Conservation (phyloP, 1,284 basidiomycete species). For the Heliocybe sulcata region DNA sequence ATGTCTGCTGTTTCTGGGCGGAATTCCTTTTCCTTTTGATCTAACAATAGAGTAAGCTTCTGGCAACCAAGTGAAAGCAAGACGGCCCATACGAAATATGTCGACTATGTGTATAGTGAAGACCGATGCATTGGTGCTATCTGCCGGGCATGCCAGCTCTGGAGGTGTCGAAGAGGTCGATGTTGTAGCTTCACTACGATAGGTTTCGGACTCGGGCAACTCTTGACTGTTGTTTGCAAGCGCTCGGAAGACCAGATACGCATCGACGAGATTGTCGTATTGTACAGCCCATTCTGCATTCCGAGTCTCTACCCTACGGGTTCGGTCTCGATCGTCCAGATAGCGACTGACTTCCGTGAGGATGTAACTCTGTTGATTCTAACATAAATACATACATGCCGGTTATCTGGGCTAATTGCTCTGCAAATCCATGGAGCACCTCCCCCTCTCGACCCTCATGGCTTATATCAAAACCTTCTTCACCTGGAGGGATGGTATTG, state of each 20-base stretch:
- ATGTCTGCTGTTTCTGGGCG: too few relatives aligned
- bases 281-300: not conserved
- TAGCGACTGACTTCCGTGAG: not conserved
- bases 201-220: too few relatives aligned
- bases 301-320: not conserved
- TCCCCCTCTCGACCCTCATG: constrained; percentile 1
- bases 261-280: not conserved
- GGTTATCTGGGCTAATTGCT: not conserved
- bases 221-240: not conserved
- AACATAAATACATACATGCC: not conserved
- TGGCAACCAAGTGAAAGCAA: too few relatives aligned
- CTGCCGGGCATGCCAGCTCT: too few relatives aligned
- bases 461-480: not conserved
- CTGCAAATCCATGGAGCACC: not conserved
- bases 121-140: too few relatives aligned
- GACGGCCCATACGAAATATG: too few relatives aligned
- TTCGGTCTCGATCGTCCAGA: not conserved
- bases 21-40: too few relatives aligned
- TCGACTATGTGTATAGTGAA: too few relatives aligned
- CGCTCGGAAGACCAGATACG: not conserved
- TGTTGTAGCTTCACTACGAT: too few relatives aligned
- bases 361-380: too few relatives aligned
- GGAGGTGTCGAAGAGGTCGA: too few relatives aligned
- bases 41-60: too few relatives aligned
- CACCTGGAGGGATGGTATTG: not conserved